These are phyloP conservation scores for Ganoderma leucocontextum DNA, from an alignment of 1,284 basidiomycete genomes.

Conservation along the genomic window DNA sequence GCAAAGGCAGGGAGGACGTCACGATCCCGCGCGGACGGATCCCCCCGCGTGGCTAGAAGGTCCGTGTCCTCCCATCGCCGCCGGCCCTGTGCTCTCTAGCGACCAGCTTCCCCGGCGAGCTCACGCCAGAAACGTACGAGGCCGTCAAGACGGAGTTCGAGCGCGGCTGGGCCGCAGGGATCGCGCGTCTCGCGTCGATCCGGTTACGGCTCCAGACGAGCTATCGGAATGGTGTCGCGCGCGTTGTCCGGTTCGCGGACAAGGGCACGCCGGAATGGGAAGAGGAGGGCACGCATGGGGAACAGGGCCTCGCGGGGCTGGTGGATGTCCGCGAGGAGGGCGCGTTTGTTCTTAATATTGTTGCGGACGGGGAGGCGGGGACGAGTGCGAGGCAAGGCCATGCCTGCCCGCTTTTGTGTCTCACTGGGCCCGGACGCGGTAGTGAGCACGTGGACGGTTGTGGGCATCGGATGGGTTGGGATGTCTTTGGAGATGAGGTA, in stretches of 20 bases:
- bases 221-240: constrained; percentile 52
- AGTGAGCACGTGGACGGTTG: constrained; percentile 41
- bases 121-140: constrained; percentile 45
- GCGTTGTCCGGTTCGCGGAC: constrained; percentile 45
- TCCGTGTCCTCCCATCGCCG: constrained; percentile 53
- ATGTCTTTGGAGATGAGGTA: constrained; percentile 42
- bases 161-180: constrained; percentile 66
- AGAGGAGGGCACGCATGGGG: constrained; percentile 40
- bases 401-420: constrained; percentile 54
- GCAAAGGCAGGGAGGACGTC: constrained; percentile 12
- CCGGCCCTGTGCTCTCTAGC: constrained; percentile 51
- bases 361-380: constrained; percentile 20
- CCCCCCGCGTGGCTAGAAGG: constrained; percentile 36
- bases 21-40: constrained; percentile 25
- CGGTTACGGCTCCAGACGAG: constrained; percentile 54
- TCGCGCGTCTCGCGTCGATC: constrained; percentile 53
- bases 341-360: constrained; percentile 39
- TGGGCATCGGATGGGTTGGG: constrained; percentile 41
- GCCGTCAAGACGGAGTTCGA: constrained; percentile 58
- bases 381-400: constrained; percentile 28
- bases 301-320: constrained; percentile 57
- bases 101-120: constrained; percentile 45
- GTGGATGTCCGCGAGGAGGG: constrained; percentile 51
- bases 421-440: constrained; percentile 47
- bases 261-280: constrained; percentile 28